A percentile compares a stretch with the other conserved stretches of the same genome.
phyloP scores from a whole-genome alignment of 495 filamentous ascomycete genomes.

The Ramalina intermedia region DNA sequence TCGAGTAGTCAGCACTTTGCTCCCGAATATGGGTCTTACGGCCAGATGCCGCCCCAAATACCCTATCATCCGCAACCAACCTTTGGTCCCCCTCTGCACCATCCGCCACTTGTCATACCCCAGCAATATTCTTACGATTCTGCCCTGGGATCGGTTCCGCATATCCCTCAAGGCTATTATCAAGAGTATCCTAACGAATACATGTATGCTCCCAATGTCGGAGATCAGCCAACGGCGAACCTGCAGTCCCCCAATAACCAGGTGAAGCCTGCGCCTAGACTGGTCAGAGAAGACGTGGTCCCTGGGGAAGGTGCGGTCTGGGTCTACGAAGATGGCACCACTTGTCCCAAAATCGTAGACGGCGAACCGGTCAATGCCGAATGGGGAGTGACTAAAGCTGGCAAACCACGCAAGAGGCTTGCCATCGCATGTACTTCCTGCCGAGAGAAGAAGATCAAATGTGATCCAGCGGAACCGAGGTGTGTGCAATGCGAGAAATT shows the following conservation, averaged over 20 bases:
- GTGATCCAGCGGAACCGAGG: conserved; percentile 70
- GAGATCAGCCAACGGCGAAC: background rate
- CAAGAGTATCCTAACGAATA: conserved; percentile 1
- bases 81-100: background rate
- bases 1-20: background rate
- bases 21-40: background rate
- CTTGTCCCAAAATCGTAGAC: conserved; percentile 71
- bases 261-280: conserved; percentile 22
- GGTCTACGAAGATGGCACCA: conserved; percentile 74
- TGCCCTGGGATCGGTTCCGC: background rate
- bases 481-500: conserved; percentile 88
- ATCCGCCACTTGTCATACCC: background rate
- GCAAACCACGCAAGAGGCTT: conserved; percentile 76
- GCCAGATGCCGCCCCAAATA: background rate
- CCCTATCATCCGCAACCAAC: background rate
- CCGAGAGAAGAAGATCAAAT: conserved; percentile 94
- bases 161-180: conserved; percentile 2
- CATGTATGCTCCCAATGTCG: background rate
- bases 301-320: conserved; percentile 73
- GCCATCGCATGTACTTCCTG: conserved; percentile 84
- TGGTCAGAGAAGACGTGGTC: conserved; percentile 37
- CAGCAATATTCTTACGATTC: background rate
- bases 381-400: conserved; percentile 88
- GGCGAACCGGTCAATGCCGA: conserved; percentile 77
- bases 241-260: conserved; percentile 1